Base-by-base conservation (phyloP, 257 asterid species). In the Solanum tarapatanum region DNA sequence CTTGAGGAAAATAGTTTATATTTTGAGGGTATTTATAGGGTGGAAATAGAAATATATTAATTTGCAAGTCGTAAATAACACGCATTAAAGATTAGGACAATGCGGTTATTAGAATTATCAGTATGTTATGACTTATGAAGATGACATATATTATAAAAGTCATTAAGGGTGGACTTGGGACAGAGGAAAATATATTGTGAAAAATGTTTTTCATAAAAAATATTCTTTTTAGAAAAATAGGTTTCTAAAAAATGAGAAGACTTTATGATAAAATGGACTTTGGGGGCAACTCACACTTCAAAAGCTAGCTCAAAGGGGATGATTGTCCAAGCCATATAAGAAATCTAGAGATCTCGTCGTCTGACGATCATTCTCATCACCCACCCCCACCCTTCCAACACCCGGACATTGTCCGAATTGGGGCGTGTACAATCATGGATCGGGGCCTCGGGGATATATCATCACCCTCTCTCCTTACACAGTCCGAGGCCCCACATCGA, bases 251-350 rank as follows among this genome's bases (percentile, higher is more conserved):
- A 17, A 55, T 55, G 4, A 55, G 0, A 55, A 7, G 0, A 19
- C 10, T 55, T 19, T 19, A 0, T 19, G 24, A 55, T 55, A 19
- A 55, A 55, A 8, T 19, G 66, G 66, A 58, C 1, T 19, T 48
- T 58, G 9, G 7, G 4, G 0, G 8, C 37, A 32, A 33, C 10
- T 32, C 4, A 17, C n/a, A 4, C 0, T 9, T 0, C 14, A 33
- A 33, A 70, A 72, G 13, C 23, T 70, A 32, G 13, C 2, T 70
- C 2, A 70, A 70, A 30, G 24, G 11, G 8, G 4, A 70, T 4
- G 24, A 32, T 32, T 70, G 12, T 2, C 3, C 6, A 32, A 68
- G 36, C 8, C 4, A 68, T 68, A 68, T 28, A 68, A 68, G 13
- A 7, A 28, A 23, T 32, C 39, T 8, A 8, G 1, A 9, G 0